Evolutionary conservation across 495 filamentous ascomycete species (phyloP).

Genomic region (Melanomma pulvis-pyrius): DNA sequence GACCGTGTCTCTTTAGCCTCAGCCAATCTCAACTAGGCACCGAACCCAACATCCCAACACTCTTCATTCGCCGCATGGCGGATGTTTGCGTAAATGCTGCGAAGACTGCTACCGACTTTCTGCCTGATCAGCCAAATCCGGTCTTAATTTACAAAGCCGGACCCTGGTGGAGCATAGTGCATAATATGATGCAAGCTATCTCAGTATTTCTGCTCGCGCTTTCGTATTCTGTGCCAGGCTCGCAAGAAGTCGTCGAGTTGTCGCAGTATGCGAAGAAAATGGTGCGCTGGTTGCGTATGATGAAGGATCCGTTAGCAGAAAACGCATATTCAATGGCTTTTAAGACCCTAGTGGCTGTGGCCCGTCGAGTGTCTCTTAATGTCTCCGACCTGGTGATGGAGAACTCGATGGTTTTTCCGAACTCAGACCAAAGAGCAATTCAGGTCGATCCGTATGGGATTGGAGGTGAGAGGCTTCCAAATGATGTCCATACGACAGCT

Average conservation of each 20-base stretch:
- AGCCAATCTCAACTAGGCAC: not conserved
- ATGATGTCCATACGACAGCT: not conserved
- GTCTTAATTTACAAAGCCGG: conserved; percentile 14
- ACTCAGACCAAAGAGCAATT: not conserved
- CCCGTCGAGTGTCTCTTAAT: conserved; percentile 2
- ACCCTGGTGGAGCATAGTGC: conserved; percentile 27
- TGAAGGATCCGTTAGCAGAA: conserved; percentile 18
- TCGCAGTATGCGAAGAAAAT: conserved; percentile 11
- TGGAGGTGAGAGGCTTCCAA: not conserved
- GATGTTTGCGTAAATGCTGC: conserved; percentile 11
- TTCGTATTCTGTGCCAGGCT: not conserved
- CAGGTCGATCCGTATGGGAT: not conserved
- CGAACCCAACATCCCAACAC: not conserved
- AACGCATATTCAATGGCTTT: conserved; percentile 11
- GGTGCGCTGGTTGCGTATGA: conserved; percentile 19
- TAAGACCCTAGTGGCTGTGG: conserved; percentile 4
- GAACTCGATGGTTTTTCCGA: not conserved
- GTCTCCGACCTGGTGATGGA: not conserved
- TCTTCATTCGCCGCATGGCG: conserved; percentile 8
- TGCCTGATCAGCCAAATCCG: conserved; percentile 24
- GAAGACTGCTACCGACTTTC: conserved; percentile 3
- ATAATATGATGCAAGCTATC: conserved; percentile 23
- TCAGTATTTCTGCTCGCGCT: conserved; percentile 16
- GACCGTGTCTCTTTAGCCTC: conserved; percentile 5
- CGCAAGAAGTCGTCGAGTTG: not conserved